A percentile compares a stretch with the other conserved stretches of the same genome.
phyloP scores from a whole-genome alignment of 768 basidiomycete species.

The Mycena galericulata region DNA sequence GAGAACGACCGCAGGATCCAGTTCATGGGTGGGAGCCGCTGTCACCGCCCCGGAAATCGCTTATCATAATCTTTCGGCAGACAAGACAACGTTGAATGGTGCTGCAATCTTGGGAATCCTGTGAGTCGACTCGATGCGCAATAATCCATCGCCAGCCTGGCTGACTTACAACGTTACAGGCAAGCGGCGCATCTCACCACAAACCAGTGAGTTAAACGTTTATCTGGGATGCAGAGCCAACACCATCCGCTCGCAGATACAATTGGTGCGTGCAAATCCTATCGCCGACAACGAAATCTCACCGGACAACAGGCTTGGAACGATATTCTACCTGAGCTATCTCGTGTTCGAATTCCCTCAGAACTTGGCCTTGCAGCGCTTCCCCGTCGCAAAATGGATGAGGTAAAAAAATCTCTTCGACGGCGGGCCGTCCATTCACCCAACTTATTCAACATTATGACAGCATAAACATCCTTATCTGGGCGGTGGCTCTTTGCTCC shows the following conservation, averaged over 20 bases:
- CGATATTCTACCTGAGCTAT: slow-evolving; percentile 80
- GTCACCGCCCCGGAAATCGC: neutral
- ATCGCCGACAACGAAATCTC: neutral
- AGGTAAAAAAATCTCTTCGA: slow-evolving; percentile 52
- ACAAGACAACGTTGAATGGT: neutral
- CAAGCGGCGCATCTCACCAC: slow-evolving; percentile 65
- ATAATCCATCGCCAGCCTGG: neutral
- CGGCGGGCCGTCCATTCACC: slow-evolving; percentile 4
- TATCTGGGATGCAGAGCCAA: no score
- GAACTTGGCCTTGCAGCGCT: slow-evolving; percentile 76
- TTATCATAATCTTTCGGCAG: neutral
- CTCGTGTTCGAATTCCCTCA: slow-evolving; percentile 81
- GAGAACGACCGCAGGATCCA: neutral
- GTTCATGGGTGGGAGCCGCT: neutral
- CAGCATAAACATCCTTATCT: slow-evolving; percentile 75
- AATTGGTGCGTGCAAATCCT: slow-evolving; percentile 1
- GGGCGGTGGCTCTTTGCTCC: slow-evolving; percentile 68
- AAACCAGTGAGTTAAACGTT: slow-evolving; percentile 62
- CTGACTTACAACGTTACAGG: neutral
- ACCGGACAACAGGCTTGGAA: slow-evolving; percentile 67
- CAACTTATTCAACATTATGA: neutral
- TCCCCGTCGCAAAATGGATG: slow-evolving; percentile 87
- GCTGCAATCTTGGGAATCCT: neutral
- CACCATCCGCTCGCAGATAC: neutral
- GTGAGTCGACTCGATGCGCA: neutral